Percentiles rank a stretch among this genome's conserved stretches.
Conservation (phyloP, 306 rosid genomes). For the Amphicarpaea edgeworthii region DNA sequence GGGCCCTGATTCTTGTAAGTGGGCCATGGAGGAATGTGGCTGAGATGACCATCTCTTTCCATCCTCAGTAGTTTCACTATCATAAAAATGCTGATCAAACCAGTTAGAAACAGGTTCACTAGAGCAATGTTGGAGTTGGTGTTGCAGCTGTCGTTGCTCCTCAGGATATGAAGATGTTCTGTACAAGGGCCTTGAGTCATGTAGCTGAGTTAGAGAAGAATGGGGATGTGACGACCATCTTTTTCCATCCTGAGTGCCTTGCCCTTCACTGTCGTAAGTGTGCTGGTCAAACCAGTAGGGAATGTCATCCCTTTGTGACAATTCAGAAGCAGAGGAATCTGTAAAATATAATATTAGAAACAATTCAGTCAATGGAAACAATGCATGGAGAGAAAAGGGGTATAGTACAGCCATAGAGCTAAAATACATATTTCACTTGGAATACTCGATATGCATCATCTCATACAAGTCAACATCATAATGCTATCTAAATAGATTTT, state of each 20-base stretch:
- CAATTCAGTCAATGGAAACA: conserved; percentile 22
- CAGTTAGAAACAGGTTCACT: conserved; percentile 74
- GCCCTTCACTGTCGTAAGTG: conserved; percentile 50
- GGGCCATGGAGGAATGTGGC: conserved; percentile 53
- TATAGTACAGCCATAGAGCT: not conserved
- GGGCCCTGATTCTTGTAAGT: conserved; percentile 45
- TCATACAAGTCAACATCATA: conserved; percentile 26
- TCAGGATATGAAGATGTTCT: conserved; percentile 92
- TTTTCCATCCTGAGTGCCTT: conserved; percentile 47
- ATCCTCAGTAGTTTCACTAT: conserved; percentile 52
- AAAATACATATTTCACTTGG: conserved; percentile 23
- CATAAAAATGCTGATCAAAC: conserved; percentile 59
- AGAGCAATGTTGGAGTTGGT: conserved; percentile 60
- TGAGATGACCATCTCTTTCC: conserved; percentile 66
- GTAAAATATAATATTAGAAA: conserved; percentile 32
- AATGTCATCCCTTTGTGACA: conserved; percentile 61
- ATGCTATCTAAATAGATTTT: not conserved
- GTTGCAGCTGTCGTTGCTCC: conserved; percentile 62
- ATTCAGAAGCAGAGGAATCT: conserved; percentile 65
- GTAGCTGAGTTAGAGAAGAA: conserved; percentile 47
- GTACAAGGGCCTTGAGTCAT: conserved; percentile 69
- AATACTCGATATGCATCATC: not conserved
- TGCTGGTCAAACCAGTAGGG: conserved; percentile 53
- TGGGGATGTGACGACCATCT: conserved; percentile 78
- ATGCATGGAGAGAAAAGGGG: conserved; percentile 2